Evolutionary conservation across 2,329 filamentous ascomycete species (phyloP), one percentile per base, ranked within the genome.

Genomic region (Dothiorella sarmentorum): DNA sequence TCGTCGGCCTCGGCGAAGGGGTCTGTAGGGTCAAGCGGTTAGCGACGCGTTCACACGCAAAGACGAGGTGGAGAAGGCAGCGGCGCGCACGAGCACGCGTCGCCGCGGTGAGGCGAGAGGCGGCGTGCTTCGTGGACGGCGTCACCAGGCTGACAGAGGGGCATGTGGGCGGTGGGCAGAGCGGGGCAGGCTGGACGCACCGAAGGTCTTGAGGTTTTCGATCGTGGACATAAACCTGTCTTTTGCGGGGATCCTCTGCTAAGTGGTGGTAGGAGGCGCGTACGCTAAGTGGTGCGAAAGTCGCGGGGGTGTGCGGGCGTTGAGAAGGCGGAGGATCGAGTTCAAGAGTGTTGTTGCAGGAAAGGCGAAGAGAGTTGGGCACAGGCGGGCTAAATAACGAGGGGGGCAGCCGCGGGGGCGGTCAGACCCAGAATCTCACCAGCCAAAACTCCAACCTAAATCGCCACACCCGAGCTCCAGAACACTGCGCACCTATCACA

Each of bases 1-100:
- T 97, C 93, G 90, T 97, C 94, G 86, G 92, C 94, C 90, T 97
- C 94, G 88, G 94, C 94, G 91, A 99, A 99, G 89, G 94, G 94
- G 88, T 99, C 94, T 51, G 47, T 15, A 22, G 31, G 18, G 31
- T 5, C 6, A 17, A 29, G 11, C 40, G 53, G 42, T 58, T 29
- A 60, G 44, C 52, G 13, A 18, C 13, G 24, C 22, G 52, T 26
- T 47, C 43, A 22, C 15, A 7, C 22, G 11, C 17, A 27, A 9
- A 26, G 20, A 18, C 17, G 22, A 10, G 37, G 17, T 10, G 37
- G 37, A 5, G 18, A 42, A 13, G 4, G 15, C n/a, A 18, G 18
- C n/a, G 11, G 17, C 24, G 15, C 11, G n/a, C 37, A 11, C 37
- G 18, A 15, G n/a, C 37, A 35, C 7, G 43, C 13, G 20, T 7